Evolutionary conservation across 169 alveolate species (phyloP), one percentile per base, ranked within the genome.

Genomic region (Plasmodium billcollinsi): DNA sequence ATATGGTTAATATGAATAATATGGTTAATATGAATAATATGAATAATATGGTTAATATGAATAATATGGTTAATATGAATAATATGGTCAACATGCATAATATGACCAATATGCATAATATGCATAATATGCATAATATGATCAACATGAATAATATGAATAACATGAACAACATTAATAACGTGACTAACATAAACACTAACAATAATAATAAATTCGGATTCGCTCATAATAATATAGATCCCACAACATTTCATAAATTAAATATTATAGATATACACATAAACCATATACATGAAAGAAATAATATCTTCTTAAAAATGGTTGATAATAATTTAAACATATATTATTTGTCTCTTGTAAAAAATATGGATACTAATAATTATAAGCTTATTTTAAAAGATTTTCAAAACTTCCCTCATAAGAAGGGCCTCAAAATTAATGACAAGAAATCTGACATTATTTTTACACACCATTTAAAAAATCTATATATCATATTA

Each of bases 401-500:
- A 65, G 92, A 86, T 49, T 86, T 86, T 29, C 92, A 86, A 39
- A 86, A 86, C 73, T 86, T 24, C n/a, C 92, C 92, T 54, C 86
- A 72, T 45, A 86, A 86, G 14, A 65, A 72, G 5, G 92, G 92
- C 1, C 9, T 86, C 45, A 72, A 72, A 56, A 72, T 86, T 71
- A 50, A 72, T n/a, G 74, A 58, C 7, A 70, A 86, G 58, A 61
- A 86, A 1, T 15, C 69, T 18, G 45, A 71, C 11, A 75, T 71
- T 29, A 39, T 72, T 20, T 86, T 65, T 61, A 86, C 88, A 4
- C 70, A 71, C 45, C 75, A 72, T 14, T 59, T 72, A 56, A 86
- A 72, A 63, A 63, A 86, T 59, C 24, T 59, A 4, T 86, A 24
- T 24, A 21, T 86, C 58, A 67, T 86, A 71, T 52, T 86, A 14